These are phyloP conservation scores for Neurospora crassa DNA, from an alignment of 2,329 filamentous ascomycete genomes.

Conservation along the genomic window DNA sequence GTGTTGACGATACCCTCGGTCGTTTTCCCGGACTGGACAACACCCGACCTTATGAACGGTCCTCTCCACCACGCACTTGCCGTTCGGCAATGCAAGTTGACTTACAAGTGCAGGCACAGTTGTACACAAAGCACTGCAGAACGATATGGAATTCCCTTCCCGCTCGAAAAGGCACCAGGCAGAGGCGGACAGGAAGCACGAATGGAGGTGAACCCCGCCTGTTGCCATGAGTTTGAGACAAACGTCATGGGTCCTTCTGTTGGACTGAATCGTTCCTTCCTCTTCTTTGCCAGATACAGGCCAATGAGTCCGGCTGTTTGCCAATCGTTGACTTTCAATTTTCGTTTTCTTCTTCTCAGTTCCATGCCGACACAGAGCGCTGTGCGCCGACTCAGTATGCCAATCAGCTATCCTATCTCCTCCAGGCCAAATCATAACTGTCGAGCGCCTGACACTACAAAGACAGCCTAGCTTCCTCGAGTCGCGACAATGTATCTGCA, in stretches of 20 bases:
- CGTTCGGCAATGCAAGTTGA: neutral
- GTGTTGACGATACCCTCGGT: conserved; percentile 5
- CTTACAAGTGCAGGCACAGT: neutral
- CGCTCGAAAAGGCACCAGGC: neutral
- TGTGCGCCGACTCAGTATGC: neutral
- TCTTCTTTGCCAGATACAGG: neutral
- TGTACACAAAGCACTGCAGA: neutral
- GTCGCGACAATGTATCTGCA: neutral
- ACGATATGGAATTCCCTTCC: neutral
- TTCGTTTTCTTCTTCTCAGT: neutral
- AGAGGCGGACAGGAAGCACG: neutral
- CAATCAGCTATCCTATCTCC: neutral
- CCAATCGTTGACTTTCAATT: neutral
- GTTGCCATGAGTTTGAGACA: neutral
- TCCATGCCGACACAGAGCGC: neutral
- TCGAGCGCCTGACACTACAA: neutral
- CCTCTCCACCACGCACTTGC: neutral
- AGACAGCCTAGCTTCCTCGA: neutral
- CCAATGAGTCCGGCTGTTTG: neutral
- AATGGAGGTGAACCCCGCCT: neutral
- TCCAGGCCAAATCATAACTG: neutral
- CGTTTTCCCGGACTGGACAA: neutral
- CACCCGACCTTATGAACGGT: neutral
- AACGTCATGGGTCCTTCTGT: neutral
- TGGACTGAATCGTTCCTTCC: neutral